Evolutionary conservation across 2,329 filamentous ascomycete species (phyloP).

Genomic region (Ceratocystis cacaofunesta): DNA sequence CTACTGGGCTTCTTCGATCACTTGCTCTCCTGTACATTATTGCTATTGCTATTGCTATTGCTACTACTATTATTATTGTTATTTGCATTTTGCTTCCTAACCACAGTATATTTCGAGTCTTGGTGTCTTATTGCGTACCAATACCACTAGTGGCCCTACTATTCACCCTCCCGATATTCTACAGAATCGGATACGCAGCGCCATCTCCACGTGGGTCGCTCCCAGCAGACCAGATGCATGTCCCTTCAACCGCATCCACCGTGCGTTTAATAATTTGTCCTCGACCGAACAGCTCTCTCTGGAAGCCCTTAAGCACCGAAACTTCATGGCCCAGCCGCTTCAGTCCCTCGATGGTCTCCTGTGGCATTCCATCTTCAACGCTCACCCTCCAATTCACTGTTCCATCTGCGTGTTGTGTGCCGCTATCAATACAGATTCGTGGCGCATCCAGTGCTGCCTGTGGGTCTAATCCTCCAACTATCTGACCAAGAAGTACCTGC

Average conservation of each 20-base stretch:
- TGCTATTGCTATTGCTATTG: not conserved
- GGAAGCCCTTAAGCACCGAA: slow-evolving; percentile 48
- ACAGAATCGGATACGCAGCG: slow-evolving; percentile 38
- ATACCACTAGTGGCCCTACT: not conserved
- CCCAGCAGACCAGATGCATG: slow-evolving; percentile 68
- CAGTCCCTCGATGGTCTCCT: slow-evolving; percentile 52
- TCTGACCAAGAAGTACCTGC: slow-evolving; percentile 79
- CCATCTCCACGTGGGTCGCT: slow-evolving; percentile 85
- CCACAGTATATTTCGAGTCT: not conserved
- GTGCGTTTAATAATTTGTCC: slow-evolving; percentile 75
- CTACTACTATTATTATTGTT: slow-evolving; percentile 17
- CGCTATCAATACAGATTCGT: slow-evolving; percentile 71
- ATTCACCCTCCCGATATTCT: not conserved
- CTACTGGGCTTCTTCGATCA: not conserved
- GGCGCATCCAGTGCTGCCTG: slow-evolving; percentile 86
- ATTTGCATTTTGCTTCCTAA: slow-evolving; percentile 7
- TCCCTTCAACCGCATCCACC: slow-evolving; percentile 52
- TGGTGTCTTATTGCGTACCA: not conserved
- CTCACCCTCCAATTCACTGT: slow-evolving; percentile 51
- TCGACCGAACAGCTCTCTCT: slow-evolving; percentile 60
- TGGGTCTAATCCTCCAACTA: slow-evolving; percentile 65
- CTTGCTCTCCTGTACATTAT: slow-evolving; percentile 18
- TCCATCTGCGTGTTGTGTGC: slow-evolving; percentile 46
- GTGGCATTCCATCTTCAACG: slow-evolving; percentile 67
- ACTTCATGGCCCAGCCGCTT: slow-evolving; percentile 58